Conservation (phyloP, 2,329 filamentous ascomycete genomes). For the Penicillium hesseltinei region DNA sequence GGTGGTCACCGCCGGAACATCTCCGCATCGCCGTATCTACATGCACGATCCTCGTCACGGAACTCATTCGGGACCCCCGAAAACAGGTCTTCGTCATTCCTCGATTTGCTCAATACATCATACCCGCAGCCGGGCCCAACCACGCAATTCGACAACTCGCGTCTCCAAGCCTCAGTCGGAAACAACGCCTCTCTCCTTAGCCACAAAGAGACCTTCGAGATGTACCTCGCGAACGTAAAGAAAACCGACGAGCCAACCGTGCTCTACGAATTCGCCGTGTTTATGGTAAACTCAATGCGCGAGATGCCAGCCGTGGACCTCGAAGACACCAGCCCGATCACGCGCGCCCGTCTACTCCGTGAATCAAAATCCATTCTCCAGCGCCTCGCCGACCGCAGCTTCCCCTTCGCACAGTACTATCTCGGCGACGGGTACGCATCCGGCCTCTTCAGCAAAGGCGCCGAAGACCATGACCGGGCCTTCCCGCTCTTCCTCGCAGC, state of each 20-base stretch:
- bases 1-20: constrained; percentile 60
- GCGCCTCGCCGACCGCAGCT: constrained; percentile 78
- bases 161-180: constrained; percentile 75
- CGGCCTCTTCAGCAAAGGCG: constrained; percentile 91
- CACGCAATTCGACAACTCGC: constrained; percentile 72
- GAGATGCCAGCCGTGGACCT: constrained; percentile 62
- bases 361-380: constrained; percentile 90
- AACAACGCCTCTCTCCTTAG: constrained; percentile 88
- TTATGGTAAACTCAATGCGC: constrained; percentile 84
- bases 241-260: constrained; percentile 89
- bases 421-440: constrained; percentile 92
- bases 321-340: constrained; percentile 41
- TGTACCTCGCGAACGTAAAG: constrained; percentile 96
- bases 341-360: constrained; percentile 66
- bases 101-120: constrained; percentile 64
- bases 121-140: constrained; percentile 77
- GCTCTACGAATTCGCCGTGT: constrained; percentile 95
- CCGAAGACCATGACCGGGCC: constrained; percentile 84
- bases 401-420: constrained; percentile 98
- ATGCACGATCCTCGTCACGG: constrained; percentile 51
- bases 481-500: constrained; percentile 91
- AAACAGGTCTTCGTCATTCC: constrained; percentile 57
- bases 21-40: constrained; percentile 51
- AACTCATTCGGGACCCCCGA: constrained; percentile 56
- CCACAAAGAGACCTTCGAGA: constrained; percentile 89